A percentile compares a stretch with the other conserved stretches of the same genome.
These are phyloP conservation scores for Septoria petroselini DNA, from an alignment of 2,329 filamentous ascomycete genomes.

Conservation along the genomic window DNA sequence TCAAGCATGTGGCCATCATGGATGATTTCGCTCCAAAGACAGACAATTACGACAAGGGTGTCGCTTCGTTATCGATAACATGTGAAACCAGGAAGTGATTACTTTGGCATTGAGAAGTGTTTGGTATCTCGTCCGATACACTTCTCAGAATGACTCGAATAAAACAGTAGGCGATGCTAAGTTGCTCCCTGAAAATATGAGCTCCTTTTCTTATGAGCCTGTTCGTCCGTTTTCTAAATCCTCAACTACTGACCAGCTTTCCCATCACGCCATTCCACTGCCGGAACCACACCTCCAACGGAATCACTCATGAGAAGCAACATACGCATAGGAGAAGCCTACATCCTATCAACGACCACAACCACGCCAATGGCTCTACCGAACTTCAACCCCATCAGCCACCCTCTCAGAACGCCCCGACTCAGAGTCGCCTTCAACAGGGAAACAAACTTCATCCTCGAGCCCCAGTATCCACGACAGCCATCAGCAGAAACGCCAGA, in stretches of 20 bases:
- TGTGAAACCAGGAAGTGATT: not conserved
- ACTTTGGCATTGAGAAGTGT: not conserved
- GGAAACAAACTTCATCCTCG: constrained; percentile 4
- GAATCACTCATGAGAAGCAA: too few relatives aligned
- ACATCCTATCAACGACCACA: not conserved
- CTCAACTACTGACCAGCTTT: too few relatives aligned
- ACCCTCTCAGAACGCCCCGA: too few relatives aligned
- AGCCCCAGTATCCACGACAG: constrained; percentile 4
- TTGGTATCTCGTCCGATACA: constrained; percentile 1
- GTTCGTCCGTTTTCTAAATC: too few relatives aligned
- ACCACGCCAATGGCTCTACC: not conserved
- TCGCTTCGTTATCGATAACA: not conserved
- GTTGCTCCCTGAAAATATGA: constrained; percentile 7
- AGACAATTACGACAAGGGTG: not conserved
- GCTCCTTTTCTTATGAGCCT: too few relatives aligned
- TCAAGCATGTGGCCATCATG: not conserved
- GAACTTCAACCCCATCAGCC: not conserved
- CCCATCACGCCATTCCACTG: too few relatives aligned
- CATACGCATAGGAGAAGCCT: not conserved
- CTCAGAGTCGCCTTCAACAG: constrained; percentile 9
- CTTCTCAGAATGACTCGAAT: not conserved
- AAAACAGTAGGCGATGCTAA: not conserved
- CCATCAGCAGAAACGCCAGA: not conserved
- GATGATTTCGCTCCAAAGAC: not conserved
- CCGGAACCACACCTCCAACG: too few relatives aligned